Conservation (phyloP, 192 early-diverging fungal species). For the Coemansia aciculifera region DNA sequence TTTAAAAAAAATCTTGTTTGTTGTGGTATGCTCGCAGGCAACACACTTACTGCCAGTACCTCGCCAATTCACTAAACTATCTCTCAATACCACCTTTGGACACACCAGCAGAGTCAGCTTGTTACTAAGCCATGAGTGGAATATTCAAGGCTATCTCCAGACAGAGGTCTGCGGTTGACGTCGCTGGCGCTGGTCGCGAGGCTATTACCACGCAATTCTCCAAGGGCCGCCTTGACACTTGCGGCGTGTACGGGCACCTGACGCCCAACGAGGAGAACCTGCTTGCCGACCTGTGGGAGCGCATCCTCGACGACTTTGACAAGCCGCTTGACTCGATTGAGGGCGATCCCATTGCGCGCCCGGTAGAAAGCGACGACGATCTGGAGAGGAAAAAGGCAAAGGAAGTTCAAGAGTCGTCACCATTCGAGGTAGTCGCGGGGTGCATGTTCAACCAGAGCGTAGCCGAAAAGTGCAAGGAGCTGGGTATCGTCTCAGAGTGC, state of each 20-base stretch:
- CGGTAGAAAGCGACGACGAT: slow-evolving; percentile 41
- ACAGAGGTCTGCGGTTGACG: slow-evolving; percentile 38
- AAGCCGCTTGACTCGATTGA: slow-evolving; percentile 35
- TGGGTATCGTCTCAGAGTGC: slow-evolving; percentile 21
- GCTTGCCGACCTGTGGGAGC: slow-evolving; percentile 48
- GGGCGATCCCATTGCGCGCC: slow-evolving; percentile 35
- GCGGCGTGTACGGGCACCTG: slow-evolving; percentile 37
- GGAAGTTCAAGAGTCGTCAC: slow-evolving; percentile 28
- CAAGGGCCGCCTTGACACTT: slow-evolving; percentile 46
- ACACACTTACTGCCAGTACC: background rate
- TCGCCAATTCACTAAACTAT: too few relatives aligned
- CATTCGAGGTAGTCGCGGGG: slow-evolving; percentile 50
- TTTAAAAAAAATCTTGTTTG: background rate
- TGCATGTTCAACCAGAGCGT: slow-evolving; percentile 54
- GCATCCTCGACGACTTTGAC: slow-evolving; percentile 50
- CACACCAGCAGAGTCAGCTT: background rate
- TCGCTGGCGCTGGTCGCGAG: slow-evolving; percentile 34
- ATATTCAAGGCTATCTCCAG: slow-evolving; percentile 50
- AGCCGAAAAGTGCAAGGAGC: slow-evolving; percentile 30
- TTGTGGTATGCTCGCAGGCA: background rate
- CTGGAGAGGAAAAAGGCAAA: slow-evolving; percentile 36
- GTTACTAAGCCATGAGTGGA: slow-evolving; percentile 31
- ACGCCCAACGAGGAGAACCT: slow-evolving; percentile 42
- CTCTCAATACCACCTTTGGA: background rate
- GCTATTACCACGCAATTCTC: slow-evolving; percentile 48